Evolutionary conservation across 1,284 basidiomycete genomes (phyloP), one percentile per base, ranked within the genome.

Genomic region (Ganoderma boninense): DNA sequence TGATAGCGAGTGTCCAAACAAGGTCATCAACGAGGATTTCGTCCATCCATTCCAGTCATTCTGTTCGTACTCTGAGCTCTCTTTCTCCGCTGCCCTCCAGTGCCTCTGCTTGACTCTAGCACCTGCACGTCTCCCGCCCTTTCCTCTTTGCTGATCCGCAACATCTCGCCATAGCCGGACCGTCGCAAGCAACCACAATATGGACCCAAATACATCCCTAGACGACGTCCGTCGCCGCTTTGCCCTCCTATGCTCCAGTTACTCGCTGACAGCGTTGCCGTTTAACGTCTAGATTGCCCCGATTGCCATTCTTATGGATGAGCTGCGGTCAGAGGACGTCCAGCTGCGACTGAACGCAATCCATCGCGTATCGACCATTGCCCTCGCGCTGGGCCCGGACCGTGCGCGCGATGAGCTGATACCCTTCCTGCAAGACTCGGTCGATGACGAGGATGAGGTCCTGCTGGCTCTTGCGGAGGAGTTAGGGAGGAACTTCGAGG

Each of bases 381-480:
- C 98, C 3, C 90, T 99, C 72, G 98, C 98, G 52, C 89, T 99
- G 64, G 98, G 98, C 16, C 93, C 97, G 42, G 95, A 98, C 86
- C 94, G 98, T 74, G 95, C 97, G 44, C 92, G 98, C 73, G 95
- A 97, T 71, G 98, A 99, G 82, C 90, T 99, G 74, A 91, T 99
- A 74, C 96, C 97, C 1, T 99, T 99, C 86, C 89, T 99, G 69
- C 94, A 97, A 84, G 97, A 99, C 80, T 98, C 97, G 46, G 92
- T 99, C 76, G 98, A 99, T 82, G 98, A 99, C 80, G 98, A 99
- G 84, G 98, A 99, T 81, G 98, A 99, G 81, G 97, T 99, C 40
- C 86, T 99, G 49, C 89, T 99, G 52, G 98, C 97, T 4, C 87
- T 99, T 66, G 97, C 97, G 26, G 97, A 99, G 78, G 98, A 99